phyloP scores from a whole-genome alignment of 176 grass and related monocot genomes.

The Urochloa ruziziensis region DNA sequence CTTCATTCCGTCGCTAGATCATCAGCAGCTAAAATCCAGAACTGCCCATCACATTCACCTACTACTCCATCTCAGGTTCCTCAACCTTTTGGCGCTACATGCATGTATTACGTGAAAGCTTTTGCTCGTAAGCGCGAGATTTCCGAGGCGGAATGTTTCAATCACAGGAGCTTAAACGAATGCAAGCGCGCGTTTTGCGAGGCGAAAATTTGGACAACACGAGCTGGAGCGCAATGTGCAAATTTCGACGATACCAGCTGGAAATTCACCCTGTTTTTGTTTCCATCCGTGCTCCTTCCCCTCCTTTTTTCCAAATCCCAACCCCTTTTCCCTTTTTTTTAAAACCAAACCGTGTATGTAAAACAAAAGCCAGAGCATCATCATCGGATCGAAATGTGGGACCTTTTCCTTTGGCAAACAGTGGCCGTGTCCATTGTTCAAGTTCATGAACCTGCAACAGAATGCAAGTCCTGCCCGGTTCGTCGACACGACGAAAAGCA shows the following conservation, averaged over 20 bases:
- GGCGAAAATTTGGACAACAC: background rate
- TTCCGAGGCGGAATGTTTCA: background rate
- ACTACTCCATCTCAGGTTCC: background rate
- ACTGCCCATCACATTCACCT: background rate
- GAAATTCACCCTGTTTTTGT: background rate
- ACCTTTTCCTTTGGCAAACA: background rate
- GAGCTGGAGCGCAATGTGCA: background rate
- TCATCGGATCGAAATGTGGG: conserved; percentile 8
- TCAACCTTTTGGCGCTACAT: background rate
- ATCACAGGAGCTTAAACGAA: background rate
- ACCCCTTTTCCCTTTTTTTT: background rate
- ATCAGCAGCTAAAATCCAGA: background rate
- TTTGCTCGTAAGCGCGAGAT: background rate
- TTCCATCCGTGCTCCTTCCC: background rate
- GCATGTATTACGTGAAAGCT: background rate
- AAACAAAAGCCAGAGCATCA: background rate
- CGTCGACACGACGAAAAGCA: background rate
- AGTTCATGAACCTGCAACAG: background rate
- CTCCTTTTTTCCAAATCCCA: background rate
- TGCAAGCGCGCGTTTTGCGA: background rate
- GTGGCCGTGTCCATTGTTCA: too few species aligned
- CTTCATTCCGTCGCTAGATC: too few species aligned
- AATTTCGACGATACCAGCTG: background rate
- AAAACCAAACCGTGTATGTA: background rate
- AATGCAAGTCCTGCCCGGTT: background rate